phyloP scores from a whole-genome alignment of 176 grass and related monocot genomes.

The Rhynchospora pubera region DNA sequence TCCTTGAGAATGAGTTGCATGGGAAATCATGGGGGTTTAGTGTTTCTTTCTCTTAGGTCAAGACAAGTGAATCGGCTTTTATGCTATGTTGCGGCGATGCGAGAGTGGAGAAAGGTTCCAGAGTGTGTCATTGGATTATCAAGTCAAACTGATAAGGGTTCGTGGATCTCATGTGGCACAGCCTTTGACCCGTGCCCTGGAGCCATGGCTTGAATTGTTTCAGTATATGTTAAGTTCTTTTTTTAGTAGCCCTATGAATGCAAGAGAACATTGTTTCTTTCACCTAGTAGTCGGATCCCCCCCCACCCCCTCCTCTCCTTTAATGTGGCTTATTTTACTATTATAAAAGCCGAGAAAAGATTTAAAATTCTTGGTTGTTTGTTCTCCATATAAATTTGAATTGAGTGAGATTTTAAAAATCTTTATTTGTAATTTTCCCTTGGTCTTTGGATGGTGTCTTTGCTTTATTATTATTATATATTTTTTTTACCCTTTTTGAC shows the following conservation, averaged over 20 bases:
- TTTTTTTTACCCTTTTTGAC: too few relatives aligned
- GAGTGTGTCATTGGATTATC: conserved; percentile 47
- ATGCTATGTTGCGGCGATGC: conserved; percentile 57
- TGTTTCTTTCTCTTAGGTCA: conserved; percentile 91
- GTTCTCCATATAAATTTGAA: conserved; percentile 2
- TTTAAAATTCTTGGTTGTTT: conserved; percentile 12
- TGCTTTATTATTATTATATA: too few relatives aligned
- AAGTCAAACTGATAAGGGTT: conserved; percentile 41
- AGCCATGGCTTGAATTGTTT: conserved; percentile 52
- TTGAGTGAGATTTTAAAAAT: neutral
- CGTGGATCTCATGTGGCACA: conserved; percentile 84
- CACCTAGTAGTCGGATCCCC: neutral
- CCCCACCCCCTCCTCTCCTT: neutral
- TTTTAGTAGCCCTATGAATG: neutral
- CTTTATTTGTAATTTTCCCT: neutral
- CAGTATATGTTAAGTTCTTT: neutral
- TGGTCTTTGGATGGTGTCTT: neutral
- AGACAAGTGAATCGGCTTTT: conserved; percentile 74
- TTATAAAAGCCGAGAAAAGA: conserved; percentile 7
- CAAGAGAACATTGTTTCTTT: conserved; percentile 6
- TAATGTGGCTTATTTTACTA: neutral
- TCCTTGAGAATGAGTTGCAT: conserved; percentile 96
- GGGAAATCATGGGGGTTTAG: conserved; percentile 74
- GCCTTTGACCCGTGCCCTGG: conserved; percentile 64
- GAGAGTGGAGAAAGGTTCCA: conserved; percentile 89